Evolutionary conservation across 1,284 basidiomycete genomes (phyloP), one percentile per base, ranked within the genome.

Genomic region (Macrocystidia cucumis): DNA sequence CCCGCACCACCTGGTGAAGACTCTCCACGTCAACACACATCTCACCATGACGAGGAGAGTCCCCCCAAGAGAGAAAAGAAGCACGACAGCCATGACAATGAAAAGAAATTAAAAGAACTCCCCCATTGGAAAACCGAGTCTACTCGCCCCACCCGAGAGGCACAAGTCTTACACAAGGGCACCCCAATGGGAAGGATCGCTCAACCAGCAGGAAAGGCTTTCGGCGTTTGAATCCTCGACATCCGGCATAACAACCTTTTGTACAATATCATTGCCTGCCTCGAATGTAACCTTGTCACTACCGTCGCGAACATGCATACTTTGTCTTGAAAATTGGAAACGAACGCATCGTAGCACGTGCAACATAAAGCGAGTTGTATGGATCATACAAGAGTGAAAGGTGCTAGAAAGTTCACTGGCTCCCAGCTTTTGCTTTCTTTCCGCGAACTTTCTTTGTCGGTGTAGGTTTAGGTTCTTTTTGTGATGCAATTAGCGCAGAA

Each of bases 371-470:
- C n/a, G n/a, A n/a, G n/a, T n/a, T n/a, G n/a, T n/a, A 19, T 25
- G 26, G 29, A 35, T 36, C 41, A 45, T 46, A 48, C 41, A 46
- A 22, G 35, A 38, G 23, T 25, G 27, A 14, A 34, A 28, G 18
- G 25, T 28, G 13, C n/a, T 5, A 19, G 27, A 23, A 27, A 38
- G 17, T 11, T 25, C 20, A 29, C 36, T 11, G 27, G 30, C 34
- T 21, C 36, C 21, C 46, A 21, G 48, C 43, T 38, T 54, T 51
- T 5, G 63, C 69, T 66, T 85, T 89, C 69, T 78, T 81, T 44
- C 86, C 85, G 49, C 89, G 74, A 46, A 62, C 43, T 70, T 90
- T 91, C 71, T 74, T 79, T 40, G 76, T 65, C 54, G 76, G 83
- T 47, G 65, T 54, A 24, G 78, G 62, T 67, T 87, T 88, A 61